Base-by-base conservation (phyloP, 768 basidiomycete species). In the Podaxis rugospora region DNA sequence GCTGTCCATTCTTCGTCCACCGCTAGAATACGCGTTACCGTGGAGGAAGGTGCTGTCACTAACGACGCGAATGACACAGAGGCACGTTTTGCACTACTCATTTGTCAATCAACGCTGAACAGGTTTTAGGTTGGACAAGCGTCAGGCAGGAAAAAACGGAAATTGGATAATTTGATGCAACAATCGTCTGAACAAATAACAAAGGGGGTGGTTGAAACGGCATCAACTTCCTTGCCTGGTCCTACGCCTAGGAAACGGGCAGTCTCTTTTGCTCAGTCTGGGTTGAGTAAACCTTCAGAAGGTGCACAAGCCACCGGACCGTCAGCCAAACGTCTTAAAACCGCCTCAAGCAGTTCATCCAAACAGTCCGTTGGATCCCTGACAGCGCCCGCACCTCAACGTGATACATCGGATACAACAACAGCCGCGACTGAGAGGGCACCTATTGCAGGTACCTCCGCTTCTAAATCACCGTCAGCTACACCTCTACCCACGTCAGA, bases 21-120 rank as follows among this genome's bases (percentile, higher is more conserved):
- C 21, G 70, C 75, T 2, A 68, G 76, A 54, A 75, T 82, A 27
- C 70, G 77, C 58, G 75, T 85, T 2, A 70, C 67, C 6, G 69
- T 80, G 18, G 68, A 66, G 4, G 66, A 69, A 18, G 25, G 23
- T 16, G 18, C 28, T 25, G 4, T 14, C 5, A n/a, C n/a, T 7
- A 37, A 23, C 13, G 16, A 46, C 32, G 16, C 18, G 21, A 28
- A 36, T 1, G 46, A 16, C 32, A n/a, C 36, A 21, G 42, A 53
- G 52, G 59, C 50, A 49, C 14, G 13, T 11, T 40, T 36, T 39
- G 42, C 5, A 10, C 46, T 44, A 47, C 16, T 16, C 18, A 16
- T 25, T 47, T 9, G 3, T 27, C 16, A 37, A 23, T 23, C 25
- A 5, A 27, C 11, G 32, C 16, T 37, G 13, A 36, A 11, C 25